Evolutionary conservation across 805 yeast species (phyloP).

Genomic region (Saccharomyces eubayanus): DNA sequence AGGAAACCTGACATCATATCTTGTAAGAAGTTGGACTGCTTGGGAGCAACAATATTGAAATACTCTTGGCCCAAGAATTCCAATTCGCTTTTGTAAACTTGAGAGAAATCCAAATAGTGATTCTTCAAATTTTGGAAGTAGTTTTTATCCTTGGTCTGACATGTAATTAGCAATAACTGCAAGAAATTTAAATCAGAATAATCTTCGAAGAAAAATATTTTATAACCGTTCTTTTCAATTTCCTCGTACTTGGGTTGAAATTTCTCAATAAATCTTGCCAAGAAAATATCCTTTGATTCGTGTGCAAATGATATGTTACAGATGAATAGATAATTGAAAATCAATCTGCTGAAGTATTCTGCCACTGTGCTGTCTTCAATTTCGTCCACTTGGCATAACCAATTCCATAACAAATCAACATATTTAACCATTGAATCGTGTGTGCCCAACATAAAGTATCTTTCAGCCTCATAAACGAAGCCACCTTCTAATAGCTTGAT

Average conservation of each 20-base stretch:
- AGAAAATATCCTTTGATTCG: slow-evolving; percentile 33
- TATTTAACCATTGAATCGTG: slow-evolving; percentile 44
- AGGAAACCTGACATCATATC: slow-evolving; percentile 70
- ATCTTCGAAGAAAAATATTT: slow-evolving; percentile 34
- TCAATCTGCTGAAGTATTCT: slow-evolving; percentile 44
- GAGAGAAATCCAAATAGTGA: slow-evolving; percentile 37
- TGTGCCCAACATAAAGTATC: slow-evolving; percentile 62
- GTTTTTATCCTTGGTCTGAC: slow-evolving; percentile 45
- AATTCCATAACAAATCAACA: slow-evolving; percentile 36
- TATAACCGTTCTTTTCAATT: slow-evolving; percentile 27
- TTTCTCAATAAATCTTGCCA: slow-evolving; percentile 27
- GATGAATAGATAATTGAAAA: slow-evolving; percentile 64
- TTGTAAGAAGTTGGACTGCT: slow-evolving; percentile 50
- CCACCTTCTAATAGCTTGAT: slow-evolving; percentile 47
- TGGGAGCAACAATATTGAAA: slow-evolving; percentile 49
- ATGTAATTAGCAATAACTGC: slow-evolving; percentile 53
- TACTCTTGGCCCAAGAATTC: slow-evolving; percentile 52
- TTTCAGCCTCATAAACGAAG: slow-evolving; percentile 58
- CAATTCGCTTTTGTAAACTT: slow-evolving; percentile 34
- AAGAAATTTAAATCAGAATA: slow-evolving; percentile 54
- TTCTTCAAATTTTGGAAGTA: slow-evolving; percentile 46
- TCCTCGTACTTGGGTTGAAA: slow-evolving; percentile 16
- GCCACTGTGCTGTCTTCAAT: slow-evolving; percentile 23
- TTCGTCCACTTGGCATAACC: slow-evolving; percentile 34
- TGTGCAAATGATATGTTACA: slow-evolving; percentile 56